Evolutionary conservation across 1,284 basidiomycete genomes (phyloP), one percentile per base, ranked within the genome.

Genomic region (Apiotrichum gracile): DNA sequence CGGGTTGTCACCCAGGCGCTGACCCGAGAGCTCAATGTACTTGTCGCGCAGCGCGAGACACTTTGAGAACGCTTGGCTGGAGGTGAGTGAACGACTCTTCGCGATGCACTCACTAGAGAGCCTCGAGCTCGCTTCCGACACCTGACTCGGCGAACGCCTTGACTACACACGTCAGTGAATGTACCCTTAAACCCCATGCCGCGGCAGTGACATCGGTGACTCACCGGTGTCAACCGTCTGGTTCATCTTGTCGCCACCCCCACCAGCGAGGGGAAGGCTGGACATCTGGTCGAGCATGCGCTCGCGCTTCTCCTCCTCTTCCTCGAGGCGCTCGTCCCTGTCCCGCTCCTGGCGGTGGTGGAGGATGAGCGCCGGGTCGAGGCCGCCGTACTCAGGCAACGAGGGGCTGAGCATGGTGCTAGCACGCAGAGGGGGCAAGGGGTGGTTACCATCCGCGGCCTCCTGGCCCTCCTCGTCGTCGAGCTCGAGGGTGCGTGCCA

Each of bases 21-120:
- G 92, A 9, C 85, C 81, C 1, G 91, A 94, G 51, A 82, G 81
- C 14, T 78, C 64, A 77, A 93, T 90, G 76, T 96, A 97, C 74
- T 94, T 96, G 78, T 96, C 91, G 22, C 92, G 85, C 21, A 96
- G 78, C 54, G 87, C 82, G 45, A 96, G 82, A 66, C 91, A 94
- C 66, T 80, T 82, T 58, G 87, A 83, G 67, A 97, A 80, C 5
- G 78, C 78, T 7, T 71, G 67, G 57, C 75, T 76, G 58, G 39
- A 10, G 19, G 29, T 22, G 4, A 35, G 38, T 21, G 19, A 9
- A n/a, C 7, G 35, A 19, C 24, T 7, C 31, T 21, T 5, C 5
- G 41, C 22, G 7, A 2, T 26, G 13, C 19, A 67, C 74, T 65
- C 49, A 76, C 73, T 77, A 77, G 21, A 77, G 66, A 16, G 67